Evolutionary conservation across 2,329 filamentous ascomycete species (phyloP), one percentile per base, ranked within the genome.

Genomic region (Seiridium unicorne): DNA sequence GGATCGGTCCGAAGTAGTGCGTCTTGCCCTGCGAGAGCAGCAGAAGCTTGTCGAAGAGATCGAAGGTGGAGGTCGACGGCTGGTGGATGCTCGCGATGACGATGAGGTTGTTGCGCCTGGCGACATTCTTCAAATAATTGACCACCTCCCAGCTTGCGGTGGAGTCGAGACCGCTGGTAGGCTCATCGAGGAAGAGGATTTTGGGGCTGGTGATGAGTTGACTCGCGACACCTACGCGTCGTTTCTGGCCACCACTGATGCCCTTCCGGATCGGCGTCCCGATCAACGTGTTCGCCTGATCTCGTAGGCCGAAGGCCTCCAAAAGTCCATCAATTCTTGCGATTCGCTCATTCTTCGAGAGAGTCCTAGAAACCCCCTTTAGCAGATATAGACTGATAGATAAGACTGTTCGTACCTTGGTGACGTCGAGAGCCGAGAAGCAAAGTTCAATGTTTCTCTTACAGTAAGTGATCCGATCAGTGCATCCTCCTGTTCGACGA

Each of bases 401-500:
- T 26, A 26, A 26, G 18, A 26, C 18, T 26, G 18, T 26, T 26
- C 26, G n/a, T 48, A 48, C 46, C 26, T 48, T 8, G 46, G 2
- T 7, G 11, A 31, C 46, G 9, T 34, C 57, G 63, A 59, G 3
- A 96, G 82, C 35, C 89, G 84, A 0, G 91, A 90, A 0, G 91
- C 89, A 72, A 96, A 96, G 63, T 87, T 77, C 62, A 96, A 76
- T 0, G 92, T 96, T 77, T 96, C 92, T 35, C 84, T 81, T 7
- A 94, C 90, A 0, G 92, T 96, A 64, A 96, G 78, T 0, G 89
- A 89, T 4, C 92, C 92, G 55, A 94, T 89, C 10, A 96, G 80
- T 1, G 91, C 89, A 77, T 96, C 92, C 65, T 96, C 91, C 73
- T 96, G 92, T 77, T 96, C 92, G 31, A 96, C 92, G 69, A 93